These are phyloP conservation scores for Plasmodium relictum DNA, from an alignment of 169 alveolate species.

Conservation along the genomic window DNA sequence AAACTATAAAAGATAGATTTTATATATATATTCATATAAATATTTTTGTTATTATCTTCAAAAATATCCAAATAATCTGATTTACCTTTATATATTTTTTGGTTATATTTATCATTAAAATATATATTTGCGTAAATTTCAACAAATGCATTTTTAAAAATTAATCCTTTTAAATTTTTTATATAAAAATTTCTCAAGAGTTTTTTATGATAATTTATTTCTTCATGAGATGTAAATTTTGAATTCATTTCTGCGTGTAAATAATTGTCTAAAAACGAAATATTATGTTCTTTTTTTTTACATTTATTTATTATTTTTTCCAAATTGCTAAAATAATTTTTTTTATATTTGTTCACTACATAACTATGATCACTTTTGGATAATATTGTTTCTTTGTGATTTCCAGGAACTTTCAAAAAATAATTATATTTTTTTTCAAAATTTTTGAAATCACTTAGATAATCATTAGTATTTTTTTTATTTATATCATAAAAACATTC, in stretches of 20 bases:
- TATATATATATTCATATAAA: conserved; percentile 58
- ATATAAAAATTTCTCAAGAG: conserved; percentile 34
- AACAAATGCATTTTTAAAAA: conserved; percentile 60
- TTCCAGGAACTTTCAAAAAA: conserved; percentile 45
- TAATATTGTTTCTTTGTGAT: conserved; percentile 32
- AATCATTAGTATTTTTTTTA: conserved; percentile 41
- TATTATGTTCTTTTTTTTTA: conserved; percentile 39
- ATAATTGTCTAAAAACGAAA: conserved; percentile 41
- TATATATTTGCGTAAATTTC: conserved; percentile 55
- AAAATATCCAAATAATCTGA: not conserved
- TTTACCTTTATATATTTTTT: conserved; percentile 2
- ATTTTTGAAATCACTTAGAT: conserved; percentile 41
- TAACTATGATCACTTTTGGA: conserved; percentile 42
- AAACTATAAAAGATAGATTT: conserved; percentile 58
- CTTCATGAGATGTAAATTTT: conserved; percentile 34
- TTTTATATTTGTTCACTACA: conserved; percentile 20
- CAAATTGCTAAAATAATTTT: conserved; percentile 46
- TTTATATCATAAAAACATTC: conserved; percentile 8
- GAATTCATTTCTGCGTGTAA: conserved; percentile 30
- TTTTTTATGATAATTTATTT: conserved; percentile 49
- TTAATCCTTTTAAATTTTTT: conserved; percentile 42
- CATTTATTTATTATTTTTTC: conserved; percentile 56
- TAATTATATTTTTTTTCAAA: conserved; percentile 73
- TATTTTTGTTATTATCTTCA: not conserved
- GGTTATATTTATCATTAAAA: conserved; percentile 10